A percentile compares a stretch with the other conserved stretches of the same genome.
phyloP scores from a whole-genome alignment of 2,329 filamentous ascomycete species.

The Beauveria asiatica region DNA sequence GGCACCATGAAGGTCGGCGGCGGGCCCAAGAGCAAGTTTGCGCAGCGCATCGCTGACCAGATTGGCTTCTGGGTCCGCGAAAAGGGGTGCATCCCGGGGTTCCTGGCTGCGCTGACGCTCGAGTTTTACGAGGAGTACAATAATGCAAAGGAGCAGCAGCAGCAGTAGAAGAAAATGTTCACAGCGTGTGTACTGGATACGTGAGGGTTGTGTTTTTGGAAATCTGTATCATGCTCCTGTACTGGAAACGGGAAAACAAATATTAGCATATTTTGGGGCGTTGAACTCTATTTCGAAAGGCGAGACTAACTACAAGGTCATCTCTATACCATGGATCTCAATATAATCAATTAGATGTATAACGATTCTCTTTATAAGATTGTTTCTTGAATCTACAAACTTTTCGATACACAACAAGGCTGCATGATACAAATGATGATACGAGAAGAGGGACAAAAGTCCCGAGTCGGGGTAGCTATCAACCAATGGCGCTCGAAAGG shows the following conservation, averaged over 20 bases:
- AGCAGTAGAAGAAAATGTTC: not conserved
- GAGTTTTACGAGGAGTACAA: slow-evolving; percentile 77
- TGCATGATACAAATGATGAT: slow-evolving; percentile 4
- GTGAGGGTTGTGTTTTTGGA: not conserved
- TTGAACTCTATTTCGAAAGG: not conserved
- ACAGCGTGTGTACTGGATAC: not conserved
- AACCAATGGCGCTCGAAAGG: too few species aligned
- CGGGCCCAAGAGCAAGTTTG: slow-evolving; percentile 79
- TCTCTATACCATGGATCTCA: too few species aligned
- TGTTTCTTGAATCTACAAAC: not conserved
- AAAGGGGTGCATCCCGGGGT: slow-evolving; percentile 86
- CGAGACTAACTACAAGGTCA: too few species aligned
- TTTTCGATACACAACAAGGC: not conserved
- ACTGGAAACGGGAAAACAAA: not conserved
- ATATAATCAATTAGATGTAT: too few species aligned
- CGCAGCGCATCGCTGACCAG: slow-evolving; percentile 71
- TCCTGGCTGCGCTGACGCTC: slow-evolving; percentile 80
- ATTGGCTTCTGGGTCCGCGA: slow-evolving; percentile 96
- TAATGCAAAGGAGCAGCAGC: slow-evolving; percentile 3
- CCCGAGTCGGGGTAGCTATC: not conserved
- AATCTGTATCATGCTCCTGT: not conserved
- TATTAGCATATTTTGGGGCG: not conserved
- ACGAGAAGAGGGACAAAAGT: not conserved
- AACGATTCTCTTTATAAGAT: not conserved
- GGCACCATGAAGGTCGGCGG: slow-evolving; percentile 98